These are phyloP conservation scores for Noccaea caerulescens DNA, from an alignment of 345 rosid species.

Conservation along the genomic window DNA sequence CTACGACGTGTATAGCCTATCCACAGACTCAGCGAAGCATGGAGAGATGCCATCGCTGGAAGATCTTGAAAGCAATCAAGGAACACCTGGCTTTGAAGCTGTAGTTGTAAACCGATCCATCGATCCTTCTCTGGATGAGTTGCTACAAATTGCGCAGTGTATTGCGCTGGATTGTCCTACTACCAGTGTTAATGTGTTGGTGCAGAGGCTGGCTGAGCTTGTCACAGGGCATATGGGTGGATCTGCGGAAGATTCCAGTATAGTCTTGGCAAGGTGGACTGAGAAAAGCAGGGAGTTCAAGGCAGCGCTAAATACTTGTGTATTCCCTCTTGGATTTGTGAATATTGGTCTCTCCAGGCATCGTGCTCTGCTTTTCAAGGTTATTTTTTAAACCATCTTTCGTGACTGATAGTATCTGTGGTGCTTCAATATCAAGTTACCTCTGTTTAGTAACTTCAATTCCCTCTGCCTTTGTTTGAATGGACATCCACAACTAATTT, in stretches of 20 bases:
- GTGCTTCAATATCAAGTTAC: conserved; percentile 2
- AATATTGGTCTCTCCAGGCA: conserved; percentile 88
- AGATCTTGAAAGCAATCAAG: conserved; percentile 77
- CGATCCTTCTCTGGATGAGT: conserved; percentile 79
- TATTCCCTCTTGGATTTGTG: conserved; percentile 89
- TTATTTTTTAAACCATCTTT: conserved; percentile 40
- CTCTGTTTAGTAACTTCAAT: conserved; percentile 10
- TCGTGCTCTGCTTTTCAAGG: conserved; percentile 99
- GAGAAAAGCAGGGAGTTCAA: conserved; percentile 82
- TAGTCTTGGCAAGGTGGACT: conserved; percentile 82
- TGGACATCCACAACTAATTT: conserved; percentile 12
- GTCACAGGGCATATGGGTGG: conserved; percentile 99
- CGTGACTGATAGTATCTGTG: conserved; percentile 25
- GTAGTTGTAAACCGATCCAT: conserved; percentile 70
- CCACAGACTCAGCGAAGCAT: conserved; percentile 59
- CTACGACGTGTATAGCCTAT: conserved; percentile 78
- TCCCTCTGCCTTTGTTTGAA: conserved; percentile 29
- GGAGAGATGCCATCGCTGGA: conserved; percentile 87
- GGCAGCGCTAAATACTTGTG: conserved; percentile 73
- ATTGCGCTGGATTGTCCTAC: conserved; percentile 73
- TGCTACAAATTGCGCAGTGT: conserved; percentile 83
- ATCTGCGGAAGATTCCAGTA: conserved; percentile 85
- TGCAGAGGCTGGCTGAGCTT: conserved; percentile 86
- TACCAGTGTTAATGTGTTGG: conserved; percentile 64
- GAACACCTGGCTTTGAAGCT: conserved; percentile 78